A percentile compares a stretch with the other conserved stretches of the same genome.
phyloP scores from a whole-genome alignment of 208 protist species.

The Leishmania braziliensis region DNA sequence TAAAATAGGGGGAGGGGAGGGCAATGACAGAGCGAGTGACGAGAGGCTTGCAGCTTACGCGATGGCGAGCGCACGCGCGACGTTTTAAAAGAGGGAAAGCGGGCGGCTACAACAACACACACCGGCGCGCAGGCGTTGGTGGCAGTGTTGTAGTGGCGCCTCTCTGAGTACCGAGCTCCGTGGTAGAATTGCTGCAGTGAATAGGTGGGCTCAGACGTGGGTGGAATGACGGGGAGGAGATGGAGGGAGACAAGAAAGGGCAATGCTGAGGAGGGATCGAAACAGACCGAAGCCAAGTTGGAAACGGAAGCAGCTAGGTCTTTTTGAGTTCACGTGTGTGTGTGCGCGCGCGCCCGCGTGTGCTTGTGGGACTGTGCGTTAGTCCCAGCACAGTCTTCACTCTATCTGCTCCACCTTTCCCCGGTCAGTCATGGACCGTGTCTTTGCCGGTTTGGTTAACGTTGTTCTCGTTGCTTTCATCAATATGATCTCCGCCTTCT shows the following conservation, averaged over 20 bases:
- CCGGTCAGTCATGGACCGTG: not conserved
- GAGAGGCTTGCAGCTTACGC: not conserved
- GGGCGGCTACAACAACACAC: not conserved
- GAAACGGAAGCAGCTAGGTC: too few relatives aligned
- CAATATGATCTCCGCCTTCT: not conserved
- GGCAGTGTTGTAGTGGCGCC: not conserved
- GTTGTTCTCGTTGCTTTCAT: not conserved
- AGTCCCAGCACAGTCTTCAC: not conserved
- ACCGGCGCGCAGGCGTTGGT: not conserved
- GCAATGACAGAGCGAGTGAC: not conserved
- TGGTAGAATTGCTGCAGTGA: not conserved
- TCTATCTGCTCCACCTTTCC: not conserved
- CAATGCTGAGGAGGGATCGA: not conserved
- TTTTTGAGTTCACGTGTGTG: not conserved
- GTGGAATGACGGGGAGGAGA: not conserved
- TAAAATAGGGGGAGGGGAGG: not conserved
- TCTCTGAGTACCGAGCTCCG: not conserved
- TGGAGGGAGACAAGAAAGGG: not conserved
- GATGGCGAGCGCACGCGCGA: not conserved
- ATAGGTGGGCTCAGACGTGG: not conserved
- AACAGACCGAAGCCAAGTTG: not conserved
- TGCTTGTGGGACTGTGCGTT: not conserved
- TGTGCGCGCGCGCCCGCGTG: not conserved
- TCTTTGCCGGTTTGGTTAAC: not conserved
- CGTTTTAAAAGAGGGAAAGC: not conserved